Base-by-base conservation (phyloP, 164 flowering plant species). In the Taxillus chinensis region DNA sequence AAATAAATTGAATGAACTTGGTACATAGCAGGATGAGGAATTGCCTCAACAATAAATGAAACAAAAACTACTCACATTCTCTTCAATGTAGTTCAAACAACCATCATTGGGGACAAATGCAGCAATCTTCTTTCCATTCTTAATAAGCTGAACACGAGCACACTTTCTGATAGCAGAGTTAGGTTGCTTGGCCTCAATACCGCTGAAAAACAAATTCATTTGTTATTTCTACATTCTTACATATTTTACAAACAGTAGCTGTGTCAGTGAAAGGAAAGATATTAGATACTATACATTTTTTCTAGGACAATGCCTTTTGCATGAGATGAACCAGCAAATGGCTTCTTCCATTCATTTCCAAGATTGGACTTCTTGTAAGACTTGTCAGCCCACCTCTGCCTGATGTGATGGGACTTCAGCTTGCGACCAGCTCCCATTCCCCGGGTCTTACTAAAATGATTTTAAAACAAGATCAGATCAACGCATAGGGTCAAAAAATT, bases 401-500 rank as follows among this genome's bases (percentile, higher is more conserved):
- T 70, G 60, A 74, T 78, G 27, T 83, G 77, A 64, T 78, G 86
- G 48, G 78, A 70, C 72, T 70, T 77, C 68, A 83, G 75, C 84
- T 80, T 83, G 57, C 86, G 79, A 52, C 74, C 86, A 66, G 84
- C 84, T 80, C 86, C 86, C 82, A 77, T 77, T 57, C 86, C 84
- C 57, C 84, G 80, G 6, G 86, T 82, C 71, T 82, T 82, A 71
- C 86, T 80, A 78, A 27, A 27, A 27, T 27, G 27, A 27, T 27
- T 0, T 27, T 27, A 27, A 27, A 27, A 27, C 27, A 27, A 27
- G 0, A 27, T 27, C 27, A 27, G 27, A 27, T 27, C 27, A 27
- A 27, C 0, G 27, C 27, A 27, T 27, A 27, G 0, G 27, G 2
- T 0, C 27, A 27, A 27, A 27, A 2, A 27, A 27, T 0, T 27